Percentiles rank a stretch among this genome's conserved stretches.
phyloP scores from a whole-genome alignment of 2,329 filamentous ascomycete species.

The Mollisia scopiformis region DNA sequence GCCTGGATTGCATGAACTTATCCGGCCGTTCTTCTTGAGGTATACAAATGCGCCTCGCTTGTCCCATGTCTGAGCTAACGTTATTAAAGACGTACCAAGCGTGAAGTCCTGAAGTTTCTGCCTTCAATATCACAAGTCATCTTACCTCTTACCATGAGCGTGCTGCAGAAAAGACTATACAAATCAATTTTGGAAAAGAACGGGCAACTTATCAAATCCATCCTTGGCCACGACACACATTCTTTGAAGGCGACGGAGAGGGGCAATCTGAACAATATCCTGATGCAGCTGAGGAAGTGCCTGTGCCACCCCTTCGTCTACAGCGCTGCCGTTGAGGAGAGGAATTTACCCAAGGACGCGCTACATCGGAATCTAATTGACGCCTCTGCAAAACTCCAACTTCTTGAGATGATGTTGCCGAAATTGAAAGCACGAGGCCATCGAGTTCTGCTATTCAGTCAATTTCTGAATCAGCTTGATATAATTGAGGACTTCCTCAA shows the following conservation, averaged over 20 bases:
- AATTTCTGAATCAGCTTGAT: slow-evolving; percentile 87
- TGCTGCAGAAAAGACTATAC: slow-evolving; percentile 91
- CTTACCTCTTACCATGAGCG: slow-evolving; percentile 91
- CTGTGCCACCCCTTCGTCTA: slow-evolving; percentile 97
- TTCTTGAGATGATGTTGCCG: slow-evolving; percentile 84
- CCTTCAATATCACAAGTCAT: slow-evolving; percentile 96
- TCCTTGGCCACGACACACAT: slow-evolving; percentile 70
- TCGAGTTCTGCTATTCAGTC: slow-evolving; percentile 92
- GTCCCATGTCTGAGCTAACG: background rate
- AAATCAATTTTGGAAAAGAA: slow-evolving; percentile 93
- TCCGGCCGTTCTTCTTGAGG: slow-evolving; percentile 70
- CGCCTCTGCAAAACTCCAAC: slow-evolving; percentile 84
- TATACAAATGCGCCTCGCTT: slow-evolving; percentile 6
- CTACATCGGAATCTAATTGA: slow-evolving; percentile 84
- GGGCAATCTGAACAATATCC: slow-evolving; percentile 86
- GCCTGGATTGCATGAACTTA: slow-evolving; percentile 77
- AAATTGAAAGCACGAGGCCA: slow-evolving; percentile 86
- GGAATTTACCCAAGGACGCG: slow-evolving; percentile 59
- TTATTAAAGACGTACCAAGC: slow-evolving; percentile 72
- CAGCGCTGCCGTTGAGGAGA: slow-evolving; percentile 87
- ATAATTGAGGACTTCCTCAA: slow-evolving; percentile 91
- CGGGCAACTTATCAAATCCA: slow-evolving; percentile 82
- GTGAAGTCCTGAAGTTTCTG: slow-evolving; percentile 86
- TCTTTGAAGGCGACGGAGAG: slow-evolving; percentile 69
- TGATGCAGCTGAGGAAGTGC: slow-evolving; percentile 94